phyloP scores from a whole-genome alignment of 1,139 yeast species.

The Torulaspora pretoriensis region DNA sequence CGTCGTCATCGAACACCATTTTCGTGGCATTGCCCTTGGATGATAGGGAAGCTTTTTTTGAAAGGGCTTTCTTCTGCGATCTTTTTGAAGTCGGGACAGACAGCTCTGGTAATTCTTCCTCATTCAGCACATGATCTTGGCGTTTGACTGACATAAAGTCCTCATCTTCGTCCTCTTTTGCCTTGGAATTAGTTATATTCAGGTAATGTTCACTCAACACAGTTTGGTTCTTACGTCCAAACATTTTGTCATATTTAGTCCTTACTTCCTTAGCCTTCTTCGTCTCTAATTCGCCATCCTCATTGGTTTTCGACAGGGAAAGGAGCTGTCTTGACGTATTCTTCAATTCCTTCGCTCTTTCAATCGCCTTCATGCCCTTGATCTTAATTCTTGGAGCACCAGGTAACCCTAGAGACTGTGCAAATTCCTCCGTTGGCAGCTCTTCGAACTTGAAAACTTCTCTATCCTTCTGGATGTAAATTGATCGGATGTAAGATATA shows the following conservation, averaged over 20 bases:
- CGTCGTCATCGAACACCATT: conserved; percentile 88
- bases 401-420: conserved; percentile 85
- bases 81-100: conserved; percentile 71
- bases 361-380: conserved; percentile 44
- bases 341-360: conserved; percentile 64
- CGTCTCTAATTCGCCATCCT: conserved; percentile 55
- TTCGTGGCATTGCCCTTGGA: conserved; percentile 70
- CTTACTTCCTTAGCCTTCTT: conserved; percentile 50
- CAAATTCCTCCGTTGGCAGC: conserved; percentile 77
- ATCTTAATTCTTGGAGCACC: conserved; percentile 93
- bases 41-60: conserved; percentile 73
- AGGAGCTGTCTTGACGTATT: conserved; percentile 72
- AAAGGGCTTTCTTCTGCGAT: conserved; percentile 80
- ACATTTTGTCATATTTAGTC: conserved; percentile 94
- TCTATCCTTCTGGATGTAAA: conserved; percentile 83
- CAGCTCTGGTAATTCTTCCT: conserved; percentile 60
- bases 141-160: conserved; percentile 82
- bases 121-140: conserved; percentile 62
- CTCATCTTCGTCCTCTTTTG: conserved; percentile 51
- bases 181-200: conserved; percentile 52
- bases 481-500: conserved; percentile 80
- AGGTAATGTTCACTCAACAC: conserved; percentile 85
- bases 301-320: conserved; percentile 55
- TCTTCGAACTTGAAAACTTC: conserved; percentile 73
- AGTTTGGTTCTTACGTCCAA: conserved; percentile 89